These are phyloP conservation scores for Hypsizygus ulmarius DNA, from an alignment of 1,284 basidiomycete genomes.

Conservation along the genomic window DNA sequence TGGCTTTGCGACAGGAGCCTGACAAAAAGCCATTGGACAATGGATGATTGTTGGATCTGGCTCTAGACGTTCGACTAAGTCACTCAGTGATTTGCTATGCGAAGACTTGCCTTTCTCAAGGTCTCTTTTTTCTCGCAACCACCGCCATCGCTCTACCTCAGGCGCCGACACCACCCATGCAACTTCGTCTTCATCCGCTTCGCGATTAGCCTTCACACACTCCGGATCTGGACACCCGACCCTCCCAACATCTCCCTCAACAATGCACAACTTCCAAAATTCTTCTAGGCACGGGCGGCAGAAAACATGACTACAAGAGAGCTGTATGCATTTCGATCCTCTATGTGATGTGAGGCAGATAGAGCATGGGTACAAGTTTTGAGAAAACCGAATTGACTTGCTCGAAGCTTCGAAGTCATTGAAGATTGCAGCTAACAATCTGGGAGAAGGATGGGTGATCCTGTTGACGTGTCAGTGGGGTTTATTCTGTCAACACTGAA, in stretches of 20 bases:
- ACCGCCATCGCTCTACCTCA: constrained; percentile 66
- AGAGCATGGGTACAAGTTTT: constrained; percentile 61
- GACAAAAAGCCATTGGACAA: constrained; percentile 74
- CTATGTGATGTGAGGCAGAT: constrained; percentile 71
- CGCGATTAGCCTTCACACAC: constrained; percentile 66
- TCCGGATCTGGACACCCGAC: constrained; percentile 73
- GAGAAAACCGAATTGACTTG: constrained; percentile 51
- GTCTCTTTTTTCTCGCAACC: constrained; percentile 66
- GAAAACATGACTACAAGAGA: constrained; percentile 71
- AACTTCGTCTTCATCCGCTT: constrained; percentile 71
- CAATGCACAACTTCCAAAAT: constrained; percentile 73
- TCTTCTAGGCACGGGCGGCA: constrained; percentile 69
- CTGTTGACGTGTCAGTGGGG: constrained; percentile 35
- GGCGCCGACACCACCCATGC: constrained; percentile 61
- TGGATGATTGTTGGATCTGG: constrained; percentile 72
- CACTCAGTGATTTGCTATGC: background rate
- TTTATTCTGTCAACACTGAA: background rate
- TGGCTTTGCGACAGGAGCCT: constrained; percentile 61
- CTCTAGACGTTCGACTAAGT: background rate
- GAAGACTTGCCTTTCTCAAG: constrained; percentile 60
- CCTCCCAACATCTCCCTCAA: constrained; percentile 65
- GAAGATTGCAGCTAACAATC: constrained; percentile 47
- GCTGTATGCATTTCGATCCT: constrained; percentile 63
- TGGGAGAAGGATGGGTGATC: constrained; percentile 54
- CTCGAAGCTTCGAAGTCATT: constrained; percentile 45